Evolutionary conservation across 805 yeast species (phyloP).

Genomic region (Nakazawaea molendinolei): DNA sequence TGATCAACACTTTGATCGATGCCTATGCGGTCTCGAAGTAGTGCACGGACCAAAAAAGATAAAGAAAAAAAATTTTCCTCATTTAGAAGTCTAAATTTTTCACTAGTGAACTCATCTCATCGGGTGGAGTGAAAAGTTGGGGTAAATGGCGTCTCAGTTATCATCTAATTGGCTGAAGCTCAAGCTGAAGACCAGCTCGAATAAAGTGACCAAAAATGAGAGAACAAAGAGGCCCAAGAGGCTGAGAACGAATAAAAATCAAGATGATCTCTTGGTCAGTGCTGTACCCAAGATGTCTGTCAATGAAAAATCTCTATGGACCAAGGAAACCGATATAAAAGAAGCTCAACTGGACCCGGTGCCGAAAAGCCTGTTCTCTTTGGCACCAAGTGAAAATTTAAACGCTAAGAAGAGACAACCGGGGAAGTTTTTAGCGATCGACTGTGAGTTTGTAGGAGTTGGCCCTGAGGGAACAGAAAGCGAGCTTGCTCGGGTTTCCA

Average conservation of each 20-base stretch:
- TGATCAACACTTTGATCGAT: constrained; percentile 50
- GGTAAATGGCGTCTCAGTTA: constrained; percentile 14
- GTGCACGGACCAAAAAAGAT: not conserved
- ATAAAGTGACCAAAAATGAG: constrained; percentile 12
- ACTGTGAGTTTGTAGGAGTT: constrained; percentile 92
- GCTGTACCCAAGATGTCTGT: too few relatives aligned
- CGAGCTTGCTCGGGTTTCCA: constrained; percentile 79
- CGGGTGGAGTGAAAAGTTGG: too few relatives aligned
- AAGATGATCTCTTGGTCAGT: too few relatives aligned
- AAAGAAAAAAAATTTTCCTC: not conserved
- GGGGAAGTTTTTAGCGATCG: constrained; percentile 78
- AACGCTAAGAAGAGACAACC: constrained; percentile 31
- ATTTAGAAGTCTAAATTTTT: not conserved
- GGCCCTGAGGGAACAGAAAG: constrained; percentile 67
- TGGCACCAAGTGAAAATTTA: too few relatives aligned
- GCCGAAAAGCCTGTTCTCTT: too few relatives aligned
- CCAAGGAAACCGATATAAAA: not conserved
- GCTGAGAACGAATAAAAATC: too few relatives aligned
- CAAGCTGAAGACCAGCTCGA: constrained; percentile 14
- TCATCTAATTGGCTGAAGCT: constrained; percentile 29
- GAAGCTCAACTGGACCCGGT: not conserved
- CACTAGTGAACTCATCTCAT: not conserved
- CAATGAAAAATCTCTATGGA: not conserved
- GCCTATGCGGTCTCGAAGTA: constrained; percentile 29
- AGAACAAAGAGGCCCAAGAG: constrained; percentile 6